Evolutionary conservation across 192 early-diverging fungal species (phyloP).

Genomic region (Coemansia sp.): DNA sequence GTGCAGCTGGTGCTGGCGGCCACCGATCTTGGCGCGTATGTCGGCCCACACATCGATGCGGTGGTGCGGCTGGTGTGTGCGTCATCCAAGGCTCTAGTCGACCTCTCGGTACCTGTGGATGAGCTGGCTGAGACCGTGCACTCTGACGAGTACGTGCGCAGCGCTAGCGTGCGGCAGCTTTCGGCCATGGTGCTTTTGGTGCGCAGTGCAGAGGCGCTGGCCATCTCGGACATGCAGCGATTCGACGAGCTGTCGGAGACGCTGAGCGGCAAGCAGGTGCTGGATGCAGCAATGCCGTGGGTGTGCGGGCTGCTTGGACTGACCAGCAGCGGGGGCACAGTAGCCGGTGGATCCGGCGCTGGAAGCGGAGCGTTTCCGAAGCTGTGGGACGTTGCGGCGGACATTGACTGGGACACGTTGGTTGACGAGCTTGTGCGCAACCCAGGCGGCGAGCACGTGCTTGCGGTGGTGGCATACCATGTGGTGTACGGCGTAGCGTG

Average conservation of each 20-base stretch:
- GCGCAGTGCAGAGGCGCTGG: constrained; percentile 22
- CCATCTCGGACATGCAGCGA: neutral
- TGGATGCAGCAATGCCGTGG: constrained; percentile 47
- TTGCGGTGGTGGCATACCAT: constrained; percentile 33
- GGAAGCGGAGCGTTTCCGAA: neutral
- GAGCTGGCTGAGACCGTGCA: constrained; percentile 21
- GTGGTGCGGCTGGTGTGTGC: constrained; percentile 19
- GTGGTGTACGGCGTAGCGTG: constrained; percentile 18
- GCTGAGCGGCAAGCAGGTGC: constrained; percentile 7
- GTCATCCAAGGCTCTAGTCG: constrained; percentile 19
- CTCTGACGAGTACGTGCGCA: constrained; percentile 28
- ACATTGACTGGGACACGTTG: constrained; percentile 39
- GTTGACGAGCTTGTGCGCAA: constrained; percentile 11
- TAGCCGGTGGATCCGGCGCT: neutral
- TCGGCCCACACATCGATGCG: constrained; percentile 2
- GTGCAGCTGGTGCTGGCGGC: constrained; percentile 23
- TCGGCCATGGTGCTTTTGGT: constrained; percentile 25
- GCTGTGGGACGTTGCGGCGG: constrained; percentile 24
- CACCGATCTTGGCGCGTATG: neutral
- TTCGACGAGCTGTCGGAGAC: constrained; percentile 24
- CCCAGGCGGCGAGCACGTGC: constrained; percentile 21
- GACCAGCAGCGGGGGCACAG: neutral
- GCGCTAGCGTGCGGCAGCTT: constrained; percentile 27
- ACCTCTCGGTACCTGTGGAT: constrained; percentile 13
- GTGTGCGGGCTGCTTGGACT: constrained; percentile 40